Base-by-base conservation (phyloP, 2,329 filamentous ascomycete species). In the Emmonsia crescens region DNA sequence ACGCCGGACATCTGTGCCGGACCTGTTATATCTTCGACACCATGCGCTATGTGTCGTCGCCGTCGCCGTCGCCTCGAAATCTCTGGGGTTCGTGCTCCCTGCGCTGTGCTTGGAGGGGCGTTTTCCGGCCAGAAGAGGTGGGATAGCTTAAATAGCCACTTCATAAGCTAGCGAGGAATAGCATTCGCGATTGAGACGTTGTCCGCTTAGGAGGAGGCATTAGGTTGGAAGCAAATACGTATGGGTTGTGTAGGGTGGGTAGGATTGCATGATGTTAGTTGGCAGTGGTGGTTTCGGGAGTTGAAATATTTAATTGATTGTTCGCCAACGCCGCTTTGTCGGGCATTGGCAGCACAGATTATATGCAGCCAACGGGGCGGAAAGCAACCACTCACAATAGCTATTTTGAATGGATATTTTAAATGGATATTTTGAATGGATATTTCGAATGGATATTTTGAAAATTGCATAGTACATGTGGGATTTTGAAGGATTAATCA, bases 1-100 rank as follows among this genome's bases (percentile, higher is more conserved):
- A 64, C 58, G 60, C 65, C 64, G 66, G 67, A 67, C 64, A 62
- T 63, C 66, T 65, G 62, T 64, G 65, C 65, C 66, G 65, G 70
- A n/a, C 16, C 54, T 54, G 29, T 27, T 27, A 29, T 48, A 44
- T 46, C 56, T 44, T 48, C 56, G 59, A 54, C 29, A 60, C 29
- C 56, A 57, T 57, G 16, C 24, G 46, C 27, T 33, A 19, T 5
- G 14, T 52, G 16, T 38, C 16, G 59, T 4, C 31, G 33, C 48
- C 36, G 49, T 27, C 38, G 59, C 16, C 33, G 48, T 19, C 33
- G 44, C 9, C 46, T 29, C 9, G 51, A 33, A 33, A 55, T 19
- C 24, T 44, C 38, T 10, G 24, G 24, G 14, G 42, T 31, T 21
- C 10, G 56, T n/a, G 16, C 16, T 57, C 24, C 27, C 27, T 46